Conservation (phyloP, 306 rosid species). For the Fragaria vesca region DNA sequence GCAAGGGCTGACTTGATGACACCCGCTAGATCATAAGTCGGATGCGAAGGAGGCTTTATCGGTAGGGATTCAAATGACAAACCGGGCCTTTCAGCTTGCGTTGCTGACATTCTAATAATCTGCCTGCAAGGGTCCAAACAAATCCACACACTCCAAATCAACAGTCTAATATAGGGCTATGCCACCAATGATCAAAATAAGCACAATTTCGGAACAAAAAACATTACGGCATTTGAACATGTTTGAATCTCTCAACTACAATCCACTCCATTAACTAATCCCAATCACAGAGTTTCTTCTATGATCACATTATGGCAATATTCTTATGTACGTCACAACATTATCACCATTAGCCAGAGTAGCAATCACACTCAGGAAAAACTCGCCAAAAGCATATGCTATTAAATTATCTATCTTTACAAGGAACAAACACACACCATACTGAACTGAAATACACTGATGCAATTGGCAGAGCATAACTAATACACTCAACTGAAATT, state of each 20-base stretch:
- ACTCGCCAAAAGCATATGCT: background rate
- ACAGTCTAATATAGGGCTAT: background rate
- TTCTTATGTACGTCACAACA: background rate
- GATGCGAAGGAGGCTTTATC: slow-evolving; percentile 78
- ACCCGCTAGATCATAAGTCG: slow-evolving; percentile 79
- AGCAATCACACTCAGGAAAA: background rate
- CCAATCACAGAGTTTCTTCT: background rate
- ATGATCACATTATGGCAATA: background rate
- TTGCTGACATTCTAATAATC: slow-evolving; percentile 51
- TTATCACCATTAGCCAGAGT: background rate
- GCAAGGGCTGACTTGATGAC: slow-evolving; percentile 73
- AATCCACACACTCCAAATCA: slow-evolving; percentile 6
- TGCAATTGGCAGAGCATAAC: slow-evolving; percentile 3
- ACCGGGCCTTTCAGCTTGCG: slow-evolving; percentile 29
- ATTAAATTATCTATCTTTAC: background rate
- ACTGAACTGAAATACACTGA: background rate
- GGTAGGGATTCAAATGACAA: slow-evolving; percentile 46
- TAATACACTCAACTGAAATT: background rate
- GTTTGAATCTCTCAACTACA: background rate
- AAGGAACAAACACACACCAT: background rate
- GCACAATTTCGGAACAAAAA: background rate
- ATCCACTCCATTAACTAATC: background rate
- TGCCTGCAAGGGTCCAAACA: slow-evolving; percentile 36
- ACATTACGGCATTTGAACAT: background rate
- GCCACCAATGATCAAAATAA: background rate